Evolutionary conservation across 108 stramenopile species (phyloP), one percentile per base, ranked within the genome.

Genomic region (Cylindrotheca fusiformis): DNA sequence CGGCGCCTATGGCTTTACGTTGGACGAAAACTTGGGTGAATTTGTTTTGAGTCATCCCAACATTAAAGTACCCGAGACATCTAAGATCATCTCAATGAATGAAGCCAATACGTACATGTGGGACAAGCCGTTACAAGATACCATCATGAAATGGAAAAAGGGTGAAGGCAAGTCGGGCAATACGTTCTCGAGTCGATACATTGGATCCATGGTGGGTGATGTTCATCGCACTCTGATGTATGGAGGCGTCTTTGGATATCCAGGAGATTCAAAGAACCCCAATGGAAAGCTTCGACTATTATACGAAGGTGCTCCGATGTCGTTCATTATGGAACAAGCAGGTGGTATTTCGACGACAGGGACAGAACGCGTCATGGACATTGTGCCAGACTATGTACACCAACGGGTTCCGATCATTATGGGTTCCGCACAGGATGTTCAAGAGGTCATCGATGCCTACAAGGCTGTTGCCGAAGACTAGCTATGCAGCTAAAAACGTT

Each of bases 121-220:
- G 96, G 95, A 97, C 68, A 72, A 59, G 14, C 79, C 82, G 19
- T 64, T 87, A 84, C 68, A 82, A 84, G 69, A 63, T 33, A 48
- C 86, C 66, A 67, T 86, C 84, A 26, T 68, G 54, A 48, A 65
- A 57, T 68, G 83, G 97, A 76, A 93, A 77, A 76, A 74, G 36
- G 86, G 86, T 27, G 78, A 67, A 23, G 88, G 85, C 10, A 73
- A 76, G 50, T 68, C 71, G 24, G 80, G 82, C n/a, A 76, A 81
- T 59, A 19, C 52, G 25, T 88, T 89, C 60, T 79, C 87, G 27
- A 78, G 80, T 50, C 91, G 98, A 30, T 99, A 99, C 67, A 93
- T 99, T 48, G 98, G 97, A 19, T 91, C 89, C 67, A 97, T 99
- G 97, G 98, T 98, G 19, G 94, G 95, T 6, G 98, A 99, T 72